Conservation (phyloP, 208 protist species). For the Wallacemonas collosoma region DNA sequence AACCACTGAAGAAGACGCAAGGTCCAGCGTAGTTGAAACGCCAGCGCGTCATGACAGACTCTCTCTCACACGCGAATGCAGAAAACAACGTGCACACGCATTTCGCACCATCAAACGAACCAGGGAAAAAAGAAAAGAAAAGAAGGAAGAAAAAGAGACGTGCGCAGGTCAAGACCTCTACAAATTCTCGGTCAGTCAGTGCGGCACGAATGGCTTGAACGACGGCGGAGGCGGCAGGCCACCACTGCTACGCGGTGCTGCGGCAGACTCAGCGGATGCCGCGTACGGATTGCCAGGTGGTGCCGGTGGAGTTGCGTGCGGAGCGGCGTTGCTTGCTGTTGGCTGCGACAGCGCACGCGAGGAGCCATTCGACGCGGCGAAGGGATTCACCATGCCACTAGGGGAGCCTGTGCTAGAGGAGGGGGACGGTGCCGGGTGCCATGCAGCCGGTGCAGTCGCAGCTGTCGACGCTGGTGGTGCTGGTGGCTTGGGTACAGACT, state of each 20-base stretch:
- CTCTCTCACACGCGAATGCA: too few relatives aligned
- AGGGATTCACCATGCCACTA: neutral
- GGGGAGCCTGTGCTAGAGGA: neutral
- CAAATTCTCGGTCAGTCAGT: neutral
- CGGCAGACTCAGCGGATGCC: too few relatives aligned
- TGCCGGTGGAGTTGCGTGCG: neutral
- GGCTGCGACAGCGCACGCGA: conserved; percentile 1
- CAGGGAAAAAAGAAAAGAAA: neutral
- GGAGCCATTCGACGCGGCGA: neutral
- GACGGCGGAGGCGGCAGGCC: conserved; percentile 27
- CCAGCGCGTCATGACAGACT: too few relatives aligned
- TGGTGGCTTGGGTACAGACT: neutral
- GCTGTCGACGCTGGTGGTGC: conserved; percentile 10
- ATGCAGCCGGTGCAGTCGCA: neutral
- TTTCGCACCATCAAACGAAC: too few relatives aligned
- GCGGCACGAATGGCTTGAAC: conserved; percentile 35
- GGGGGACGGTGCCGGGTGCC: conserved; percentile 7
- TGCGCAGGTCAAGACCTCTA: neutral
- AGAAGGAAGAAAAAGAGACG: conserved; percentile 4
- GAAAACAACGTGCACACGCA: too few relatives aligned
- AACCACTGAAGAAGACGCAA: too few relatives aligned
- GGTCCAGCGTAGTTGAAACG: too few relatives aligned
- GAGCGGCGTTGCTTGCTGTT: neutral
- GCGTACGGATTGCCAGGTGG: neutral
- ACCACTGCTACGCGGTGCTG: neutral